phyloP scores from a whole-genome alignment of 225 moss, liverwort and hornwort genomes.

The Anthoceros angustus region DNA sequence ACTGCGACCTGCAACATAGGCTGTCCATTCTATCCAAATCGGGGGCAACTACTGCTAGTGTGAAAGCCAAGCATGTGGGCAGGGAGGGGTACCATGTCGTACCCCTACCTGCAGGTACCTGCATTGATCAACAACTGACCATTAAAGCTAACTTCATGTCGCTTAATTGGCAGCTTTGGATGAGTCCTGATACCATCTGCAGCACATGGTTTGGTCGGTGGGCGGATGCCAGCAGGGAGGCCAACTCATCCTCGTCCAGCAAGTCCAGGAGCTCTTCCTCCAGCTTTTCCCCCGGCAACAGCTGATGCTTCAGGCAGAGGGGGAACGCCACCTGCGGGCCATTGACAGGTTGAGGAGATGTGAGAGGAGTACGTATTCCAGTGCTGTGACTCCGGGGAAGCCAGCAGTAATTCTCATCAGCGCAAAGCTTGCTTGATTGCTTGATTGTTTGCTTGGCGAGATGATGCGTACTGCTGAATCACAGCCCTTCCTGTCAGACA shows the following conservation, averaged over 20 bases:
- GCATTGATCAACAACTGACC: slow-evolving; percentile 12
- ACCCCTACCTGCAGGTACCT: not conserved
- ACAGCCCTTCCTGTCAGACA: not conserved
- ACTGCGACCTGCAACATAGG: not conserved
- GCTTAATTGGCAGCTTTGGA: slow-evolving; percentile 37
- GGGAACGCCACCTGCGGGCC: slow-evolving; percentile 20
- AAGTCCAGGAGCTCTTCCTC: slow-evolving; percentile 5
- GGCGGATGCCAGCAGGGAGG: slow-evolving; percentile 17
- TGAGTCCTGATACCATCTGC: slow-evolving; percentile 56
- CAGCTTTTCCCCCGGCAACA: slow-evolving; percentile 13
- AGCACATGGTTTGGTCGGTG: slow-evolving; percentile 52
- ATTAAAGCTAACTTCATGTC: slow-evolving; percentile 45
- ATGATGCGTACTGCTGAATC: too few species aligned
- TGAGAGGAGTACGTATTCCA: too few species aligned
- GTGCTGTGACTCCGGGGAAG: too few species aligned
- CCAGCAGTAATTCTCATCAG: too few species aligned
- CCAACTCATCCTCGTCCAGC: slow-evolving; percentile 33
- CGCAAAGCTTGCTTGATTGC: too few species aligned
- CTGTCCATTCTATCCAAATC: too few species aligned
- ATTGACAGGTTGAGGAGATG: not conserved
- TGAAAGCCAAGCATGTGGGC: too few species aligned
- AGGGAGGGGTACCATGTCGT: too few species aligned
- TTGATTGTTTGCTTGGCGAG: too few species aligned
- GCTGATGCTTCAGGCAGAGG: slow-evolving; percentile 37
- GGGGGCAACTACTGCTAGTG: too few species aligned